A percentile compares a stretch with the other conserved stretches of the same genome.
phyloP scores from a whole-genome alignment of 768 basidiomycete genomes.

The Porpolomopsis calyptriformis region DNA sequence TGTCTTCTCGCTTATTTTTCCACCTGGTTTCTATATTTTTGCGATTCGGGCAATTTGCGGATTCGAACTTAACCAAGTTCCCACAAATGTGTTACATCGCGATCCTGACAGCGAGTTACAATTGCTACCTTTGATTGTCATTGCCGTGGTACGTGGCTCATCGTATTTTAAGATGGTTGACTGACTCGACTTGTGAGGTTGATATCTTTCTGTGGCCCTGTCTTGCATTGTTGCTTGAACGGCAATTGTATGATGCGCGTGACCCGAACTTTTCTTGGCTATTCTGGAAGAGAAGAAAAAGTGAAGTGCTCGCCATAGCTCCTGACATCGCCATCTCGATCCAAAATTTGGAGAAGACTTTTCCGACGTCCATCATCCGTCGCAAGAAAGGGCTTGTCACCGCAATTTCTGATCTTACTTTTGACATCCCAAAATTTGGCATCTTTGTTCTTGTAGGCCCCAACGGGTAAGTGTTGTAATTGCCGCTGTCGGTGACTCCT shows the following conservation, averaged over 20 bases:
- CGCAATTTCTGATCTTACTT: conserved; percentile 54
- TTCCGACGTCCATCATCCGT: conserved; percentile 37
- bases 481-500: conserved; percentile 4
- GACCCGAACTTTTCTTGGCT: conserved; percentile 25
- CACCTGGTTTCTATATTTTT: conserved; percentile 68
- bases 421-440: conserved; percentile 60
- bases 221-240: conserved; percentile 50
- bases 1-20: conserved; percentile 61
- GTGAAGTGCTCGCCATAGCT: conserved; percentile 8
- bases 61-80: conserved; percentile 48
- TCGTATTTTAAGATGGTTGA: neutral
- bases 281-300: conserved; percentile 25
- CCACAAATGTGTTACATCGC: conserved; percentile 42
- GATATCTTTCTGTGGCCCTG: conserved; percentile 68
- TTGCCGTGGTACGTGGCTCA: conserved; percentile 41
- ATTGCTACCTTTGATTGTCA: conserved; percentile 54
- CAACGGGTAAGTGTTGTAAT: conserved; percentile 38
- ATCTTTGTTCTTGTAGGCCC: conserved; percentile 74
- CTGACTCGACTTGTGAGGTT: conserved; percentile 31
- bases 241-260: conserved; percentile 48
- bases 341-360: conserved; percentile 48
- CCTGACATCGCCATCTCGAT: conserved; percentile 50
- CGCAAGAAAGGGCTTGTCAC: conserved; percentile 39
- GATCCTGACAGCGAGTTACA: conserved; percentile 54
- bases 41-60: conserved; percentile 56